Evolutionary conservation across 176 grass and related monocot species (phyloP).

Genomic region (Calamus simplicifolius): DNA sequence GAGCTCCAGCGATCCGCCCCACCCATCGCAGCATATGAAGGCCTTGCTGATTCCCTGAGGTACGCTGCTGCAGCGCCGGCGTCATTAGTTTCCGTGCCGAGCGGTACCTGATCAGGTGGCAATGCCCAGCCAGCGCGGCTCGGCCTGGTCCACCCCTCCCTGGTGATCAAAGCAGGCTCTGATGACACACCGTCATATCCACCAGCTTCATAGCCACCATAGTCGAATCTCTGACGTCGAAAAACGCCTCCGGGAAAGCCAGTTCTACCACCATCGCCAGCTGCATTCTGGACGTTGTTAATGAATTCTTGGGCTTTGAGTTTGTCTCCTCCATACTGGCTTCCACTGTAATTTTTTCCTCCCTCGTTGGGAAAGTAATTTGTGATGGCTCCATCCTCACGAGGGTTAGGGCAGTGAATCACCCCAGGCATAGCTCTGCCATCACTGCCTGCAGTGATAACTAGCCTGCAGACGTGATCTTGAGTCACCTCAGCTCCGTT

Average conservation of each 20-base stretch:
- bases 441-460: slow-evolving; percentile 11
- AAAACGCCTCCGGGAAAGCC: background rate
- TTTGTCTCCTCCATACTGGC: background rate
- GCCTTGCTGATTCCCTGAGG: background rate
- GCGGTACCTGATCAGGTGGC: background rate
- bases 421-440: background rate
- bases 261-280: background rate
- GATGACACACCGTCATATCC: background rate
- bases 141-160: background rate
- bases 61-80: background rate
- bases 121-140: background rate
- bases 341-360: background rate
- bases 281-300: background rate
- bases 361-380: background rate
- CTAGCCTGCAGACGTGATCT: slow-evolving; percentile 5
- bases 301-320: background rate
- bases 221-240: background rate
- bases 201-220: background rate
- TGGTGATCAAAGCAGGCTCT: background rate
- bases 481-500: background rate
- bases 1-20: background rate
- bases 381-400: background rate
- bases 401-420: background rate
- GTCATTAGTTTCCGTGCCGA: background rate
- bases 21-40: background rate